Evolutionary conservation across 1,139 yeast genomes (phyloP).

Genomic region (Pichia terricola): DNA sequence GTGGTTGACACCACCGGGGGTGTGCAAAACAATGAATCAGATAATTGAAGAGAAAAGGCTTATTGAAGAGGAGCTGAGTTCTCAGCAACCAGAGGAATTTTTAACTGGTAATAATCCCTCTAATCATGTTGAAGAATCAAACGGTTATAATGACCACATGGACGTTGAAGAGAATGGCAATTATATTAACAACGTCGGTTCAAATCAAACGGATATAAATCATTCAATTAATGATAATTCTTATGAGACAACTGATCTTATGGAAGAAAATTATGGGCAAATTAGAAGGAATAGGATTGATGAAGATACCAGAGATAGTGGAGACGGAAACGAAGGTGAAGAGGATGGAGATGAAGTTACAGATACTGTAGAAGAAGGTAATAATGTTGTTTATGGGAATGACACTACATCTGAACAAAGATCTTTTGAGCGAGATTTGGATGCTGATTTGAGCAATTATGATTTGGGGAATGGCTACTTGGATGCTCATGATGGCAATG

Average conservation of each 20-base stretch:
- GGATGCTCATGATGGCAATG: slow-evolving; percentile 6
- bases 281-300: slow-evolving; percentile 1
- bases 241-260: slow-evolving; percentile 5
- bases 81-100: background rate
- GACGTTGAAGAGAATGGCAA: background rate
- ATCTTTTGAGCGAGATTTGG: slow-evolving; percentile 29
- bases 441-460: slow-evolving; percentile 40
- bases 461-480: slow-evolving; percentile 18
- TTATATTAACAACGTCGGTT: background rate
- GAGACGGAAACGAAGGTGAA: background rate
- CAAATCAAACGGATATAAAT: background rate
- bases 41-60: slow-evolving; percentile 21
- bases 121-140: slow-evolving; percentile 4
- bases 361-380: too few species aligned
- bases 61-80: slow-evolving; percentile 1
- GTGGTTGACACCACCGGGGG: slow-evolving; percentile 45
- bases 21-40: slow-evolving; percentile 41
- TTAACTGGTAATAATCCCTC: background rate
- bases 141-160: slow-evolving; percentile 10
- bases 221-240: background rate
- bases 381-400: slow-evolving; percentile 1
- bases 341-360: background rate
- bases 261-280: slow-evolving; percentile 9
- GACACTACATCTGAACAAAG: slow-evolving; percentile 6
- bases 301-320: background rate